Evolutionary conservation across 345 rosid species (phyloP).

Genomic region (Brassica carinata): DNA sequence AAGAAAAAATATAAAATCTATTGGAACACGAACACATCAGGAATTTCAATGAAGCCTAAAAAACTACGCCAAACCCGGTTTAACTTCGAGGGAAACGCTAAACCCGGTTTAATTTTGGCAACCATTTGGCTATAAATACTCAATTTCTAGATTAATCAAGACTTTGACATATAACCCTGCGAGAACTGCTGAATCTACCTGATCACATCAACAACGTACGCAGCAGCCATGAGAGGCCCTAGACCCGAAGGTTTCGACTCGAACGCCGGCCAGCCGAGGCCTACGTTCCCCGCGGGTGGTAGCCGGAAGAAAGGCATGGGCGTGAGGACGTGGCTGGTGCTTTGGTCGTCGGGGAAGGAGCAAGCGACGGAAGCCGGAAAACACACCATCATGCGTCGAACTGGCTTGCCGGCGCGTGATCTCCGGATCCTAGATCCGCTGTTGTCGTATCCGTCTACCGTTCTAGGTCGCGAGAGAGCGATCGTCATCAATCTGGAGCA

Average conservation of each 20-base stretch:
- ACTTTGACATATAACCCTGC: background rate
- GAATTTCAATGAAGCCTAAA: no score
- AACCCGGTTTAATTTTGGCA: background rate
- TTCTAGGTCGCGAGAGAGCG: conserved; percentile 86
- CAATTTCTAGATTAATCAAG: background rate
- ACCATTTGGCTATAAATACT: background rate
- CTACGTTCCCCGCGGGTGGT: background rate
- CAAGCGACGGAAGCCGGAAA: conserved; percentile 48
- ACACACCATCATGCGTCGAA: conserved; percentile 86
- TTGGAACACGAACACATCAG: no score
- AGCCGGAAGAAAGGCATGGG: conserved; percentile 63
- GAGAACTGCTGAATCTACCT: background rate
- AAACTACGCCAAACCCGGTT: background rate
- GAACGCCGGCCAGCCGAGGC: conserved; percentile 9
- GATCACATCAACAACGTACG: background rate
- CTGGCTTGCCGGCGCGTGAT: conserved; percentile 87
- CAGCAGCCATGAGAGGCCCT: conserved; percentile 42
- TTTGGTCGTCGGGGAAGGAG: conserved; percentile 59
- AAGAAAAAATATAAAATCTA: no score
- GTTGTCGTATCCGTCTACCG: conserved; percentile 80
- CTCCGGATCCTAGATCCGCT: conserved; percentile 91
- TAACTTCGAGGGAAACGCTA: background rate
- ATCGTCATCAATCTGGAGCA: conserved; percentile 90
- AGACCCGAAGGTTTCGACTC: background rate
- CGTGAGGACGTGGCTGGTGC: conserved; percentile 66